A percentile compares a stretch with the other conserved stretches of the same genome.
These are phyloP conservation scores for Tausonia pullulans DNA, from an alignment of 1,284 basidiomycete species.

Conservation along the genomic window DNA sequence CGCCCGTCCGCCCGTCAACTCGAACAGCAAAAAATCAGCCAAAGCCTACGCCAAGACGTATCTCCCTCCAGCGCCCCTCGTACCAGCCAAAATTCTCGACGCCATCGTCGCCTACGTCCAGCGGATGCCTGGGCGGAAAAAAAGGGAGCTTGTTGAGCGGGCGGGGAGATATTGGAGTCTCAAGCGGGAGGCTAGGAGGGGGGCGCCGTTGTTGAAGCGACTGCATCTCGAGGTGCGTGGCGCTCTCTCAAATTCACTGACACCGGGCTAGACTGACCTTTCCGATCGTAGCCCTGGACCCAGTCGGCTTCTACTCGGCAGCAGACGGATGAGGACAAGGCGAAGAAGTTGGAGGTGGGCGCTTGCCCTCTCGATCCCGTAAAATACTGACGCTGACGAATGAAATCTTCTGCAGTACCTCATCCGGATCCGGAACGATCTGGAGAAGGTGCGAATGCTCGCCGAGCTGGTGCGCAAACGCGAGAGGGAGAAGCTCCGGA, in stretches of 20 bases:
- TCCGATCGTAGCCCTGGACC: constrained; percentile 64
- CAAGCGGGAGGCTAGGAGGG: constrained; percentile 83
- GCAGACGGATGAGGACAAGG: constrained; percentile 71
- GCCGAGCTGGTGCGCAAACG: constrained; percentile 65
- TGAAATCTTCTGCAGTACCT: constrained; percentile 43
- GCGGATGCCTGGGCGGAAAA: constrained; percentile 63
- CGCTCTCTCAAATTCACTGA: too few species aligned
- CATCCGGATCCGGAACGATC: constrained; percentile 59
- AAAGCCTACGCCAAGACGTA: constrained; percentile 45
- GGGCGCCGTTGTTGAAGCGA: constrained; percentile 85
- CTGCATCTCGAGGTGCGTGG: constrained; percentile 66
- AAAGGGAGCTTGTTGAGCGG: constrained; percentile 60
- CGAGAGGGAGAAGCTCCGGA: constrained; percentile 69
- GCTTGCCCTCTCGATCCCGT: not conserved
- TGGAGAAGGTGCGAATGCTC: constrained; percentile 61
- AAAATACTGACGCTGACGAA: not conserved
- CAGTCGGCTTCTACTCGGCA: constrained; percentile 54
- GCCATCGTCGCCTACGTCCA: constrained; percentile 66
- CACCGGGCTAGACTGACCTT: not conserved
- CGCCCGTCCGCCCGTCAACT: not conserved
- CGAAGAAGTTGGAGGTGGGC: constrained; percentile 65
- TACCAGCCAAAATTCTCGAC: constrained; percentile 44
- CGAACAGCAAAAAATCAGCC: constrained; percentile 34
- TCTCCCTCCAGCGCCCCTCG: constrained; percentile 41
- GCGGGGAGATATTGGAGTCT: constrained; percentile 93